These are phyloP conservation scores for Casuarina equisetifolia DNA, from an alignment of 306 rosid species.

Conservation along the genomic window DNA sequence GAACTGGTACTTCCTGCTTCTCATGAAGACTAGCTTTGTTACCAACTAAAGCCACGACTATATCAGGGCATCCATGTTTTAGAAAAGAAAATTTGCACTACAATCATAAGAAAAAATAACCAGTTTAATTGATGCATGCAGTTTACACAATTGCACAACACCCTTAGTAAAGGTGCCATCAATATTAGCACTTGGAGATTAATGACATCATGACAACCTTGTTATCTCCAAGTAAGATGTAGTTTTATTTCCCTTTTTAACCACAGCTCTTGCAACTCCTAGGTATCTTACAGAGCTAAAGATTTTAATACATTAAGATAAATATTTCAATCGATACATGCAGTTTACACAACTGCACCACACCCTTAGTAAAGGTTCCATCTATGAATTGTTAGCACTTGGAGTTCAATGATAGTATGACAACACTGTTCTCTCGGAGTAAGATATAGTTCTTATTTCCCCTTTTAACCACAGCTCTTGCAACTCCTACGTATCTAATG, in stretches of 20 bases:
- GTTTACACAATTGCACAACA: not conserved
- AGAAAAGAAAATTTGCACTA: slow-evolving; percentile 16
- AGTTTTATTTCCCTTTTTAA: not conserved
- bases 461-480: no score
- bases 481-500: no score
- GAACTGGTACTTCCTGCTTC: slow-evolving; percentile 75
- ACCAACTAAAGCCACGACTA: slow-evolving; percentile 92
- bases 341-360: no score
- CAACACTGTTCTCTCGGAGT: no score
- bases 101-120: slow-evolving; percentile 4
- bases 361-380: no score
- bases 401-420: no score
- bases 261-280: not conserved
- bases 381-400: no score
- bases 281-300: not conserved
- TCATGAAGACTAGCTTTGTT: slow-evolving; percentile 93
- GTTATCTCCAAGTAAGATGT: not conserved
- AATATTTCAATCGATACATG: not conserved
- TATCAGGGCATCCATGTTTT: slow-evolving; percentile 79
- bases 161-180: not conserved
- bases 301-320: not conserved
- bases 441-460: no score
- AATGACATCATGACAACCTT: not conserved
- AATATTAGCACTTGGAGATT: not conserved
- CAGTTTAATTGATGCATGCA: not conserved